phyloP scores from a whole-genome alignment of 306 rosid genomes.

The Fragaria iinumae region DNA sequence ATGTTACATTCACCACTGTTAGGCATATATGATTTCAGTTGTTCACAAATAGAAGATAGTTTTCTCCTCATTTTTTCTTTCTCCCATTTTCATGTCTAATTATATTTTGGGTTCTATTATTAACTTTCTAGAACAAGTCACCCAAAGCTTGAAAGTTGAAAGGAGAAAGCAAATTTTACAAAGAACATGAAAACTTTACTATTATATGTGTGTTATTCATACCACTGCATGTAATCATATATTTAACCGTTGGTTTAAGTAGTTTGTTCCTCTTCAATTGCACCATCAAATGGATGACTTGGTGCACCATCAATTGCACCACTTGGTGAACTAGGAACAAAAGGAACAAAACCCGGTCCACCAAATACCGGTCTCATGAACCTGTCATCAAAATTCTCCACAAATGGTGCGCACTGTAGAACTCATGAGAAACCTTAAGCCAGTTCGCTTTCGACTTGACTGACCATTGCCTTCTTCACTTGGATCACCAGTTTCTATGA shows the following conservation, averaged over 20 bases:
- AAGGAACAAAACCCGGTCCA: constrained; percentile 69
- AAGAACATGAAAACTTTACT: no score
- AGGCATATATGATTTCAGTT: no score
- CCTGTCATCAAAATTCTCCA: constrained; percentile 82
- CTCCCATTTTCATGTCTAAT: no score
- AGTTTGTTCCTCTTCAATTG: constrained; percentile 10
- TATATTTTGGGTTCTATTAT: no score
- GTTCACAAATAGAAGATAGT: no score
- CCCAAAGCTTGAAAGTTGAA: no score
- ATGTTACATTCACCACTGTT: no score
- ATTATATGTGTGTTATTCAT: background rate
- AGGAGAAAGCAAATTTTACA: no score
- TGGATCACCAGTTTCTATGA: constrained; percentile 34
- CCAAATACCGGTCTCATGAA: constrained; percentile 91
- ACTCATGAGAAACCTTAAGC: constrained; percentile 51
- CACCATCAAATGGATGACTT: background rate
- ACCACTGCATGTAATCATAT: background rate
- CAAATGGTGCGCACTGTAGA: constrained; percentile 57
- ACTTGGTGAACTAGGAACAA: constrained; percentile 51
- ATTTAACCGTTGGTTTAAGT: constrained; percentile 15
- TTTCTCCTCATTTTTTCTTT: no score
- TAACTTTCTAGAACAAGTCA: no score
- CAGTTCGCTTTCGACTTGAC: constrained; percentile 20
- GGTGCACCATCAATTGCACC: constrained; percentile 15
- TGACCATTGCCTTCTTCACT: constrained; percentile 28